Evolutionary conservation across 805 yeast genomes (phyloP).

Genomic region (Wickerhamiella galacta): DNA sequence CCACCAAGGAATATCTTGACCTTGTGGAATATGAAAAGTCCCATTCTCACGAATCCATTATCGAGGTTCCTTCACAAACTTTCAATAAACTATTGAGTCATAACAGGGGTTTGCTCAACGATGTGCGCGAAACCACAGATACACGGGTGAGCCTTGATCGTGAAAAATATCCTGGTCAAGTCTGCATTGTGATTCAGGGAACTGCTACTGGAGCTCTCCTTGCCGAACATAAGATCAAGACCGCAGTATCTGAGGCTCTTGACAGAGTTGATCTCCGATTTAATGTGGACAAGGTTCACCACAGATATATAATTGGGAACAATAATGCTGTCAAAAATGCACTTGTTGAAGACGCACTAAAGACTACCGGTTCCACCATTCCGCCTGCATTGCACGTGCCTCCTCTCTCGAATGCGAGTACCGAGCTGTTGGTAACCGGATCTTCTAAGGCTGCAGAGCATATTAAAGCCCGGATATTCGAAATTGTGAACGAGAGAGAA

Average conservation of each 20-base stretch:
- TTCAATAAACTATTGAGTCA: constrained; percentile 81
- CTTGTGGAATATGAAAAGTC: constrained; percentile 74
- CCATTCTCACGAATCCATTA: constrained; percentile 51
- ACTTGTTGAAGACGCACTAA: constrained; percentile 48
- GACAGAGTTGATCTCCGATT: constrained; percentile 42
- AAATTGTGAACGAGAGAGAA: constrained; percentile 39
- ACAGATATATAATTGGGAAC: constrained; percentile 60
- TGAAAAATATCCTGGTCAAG: constrained; percentile 21
- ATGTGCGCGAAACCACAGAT: constrained; percentile 55
- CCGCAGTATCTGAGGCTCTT: constrained; percentile 46
- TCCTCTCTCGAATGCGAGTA: constrained; percentile 34
- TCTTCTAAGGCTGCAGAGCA: constrained; percentile 55
- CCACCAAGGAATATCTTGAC: constrained; percentile 35
- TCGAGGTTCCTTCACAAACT: constrained; percentile 55
- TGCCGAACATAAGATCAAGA: constrained; percentile 47
- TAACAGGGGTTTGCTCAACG: constrained; percentile 66
- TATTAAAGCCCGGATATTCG: constrained; percentile 43
- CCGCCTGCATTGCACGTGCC: constrained; percentile 70
- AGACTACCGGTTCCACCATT: constrained; percentile 34
- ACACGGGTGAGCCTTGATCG: constrained; percentile 23
- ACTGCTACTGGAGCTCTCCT: constrained; percentile 56
- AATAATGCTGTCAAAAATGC: constrained; percentile 59
- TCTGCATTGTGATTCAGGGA: constrained; percentile 60
- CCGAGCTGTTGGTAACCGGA: constrained; percentile 48
- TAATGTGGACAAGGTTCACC: constrained; percentile 57